Percentiles rank a stretch among this genome's conserved stretches.
Evolutionary conservation across 192 early-diverging fungal species (phyloP).

Genomic region (Lobosporangium transversale): DNA sequence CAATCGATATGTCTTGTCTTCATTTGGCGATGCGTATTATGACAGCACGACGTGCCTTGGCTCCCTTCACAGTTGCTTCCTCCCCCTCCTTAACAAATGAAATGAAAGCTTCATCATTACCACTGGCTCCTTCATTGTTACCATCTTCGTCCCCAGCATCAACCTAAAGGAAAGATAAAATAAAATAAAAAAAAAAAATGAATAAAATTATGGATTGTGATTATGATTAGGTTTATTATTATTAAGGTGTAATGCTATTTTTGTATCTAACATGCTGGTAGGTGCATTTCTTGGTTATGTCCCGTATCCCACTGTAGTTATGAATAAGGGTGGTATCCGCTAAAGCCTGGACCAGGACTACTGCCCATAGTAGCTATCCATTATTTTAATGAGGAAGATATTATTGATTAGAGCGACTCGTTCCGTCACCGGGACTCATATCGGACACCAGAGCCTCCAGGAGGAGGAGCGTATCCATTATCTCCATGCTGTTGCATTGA

Average conservation of each 20-base stretch:
- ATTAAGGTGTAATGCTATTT: too few species aligned
- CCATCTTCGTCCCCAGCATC: neutral
- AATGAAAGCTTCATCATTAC: too few species aligned
- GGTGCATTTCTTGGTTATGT: too few species aligned
- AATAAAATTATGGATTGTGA: too few species aligned
- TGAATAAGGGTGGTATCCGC: neutral
- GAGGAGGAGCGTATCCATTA: too few species aligned
- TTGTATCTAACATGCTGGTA: too few species aligned
- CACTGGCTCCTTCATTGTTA: neutral
- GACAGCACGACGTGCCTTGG: constrained; percentile 28
- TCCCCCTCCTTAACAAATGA: neutral
- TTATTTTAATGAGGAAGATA: neutral
- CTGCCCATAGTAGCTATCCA: neutral
- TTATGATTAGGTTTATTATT: too few species aligned
- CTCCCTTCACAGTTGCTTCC: constrained; percentile 18
- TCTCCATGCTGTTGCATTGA: neutral
- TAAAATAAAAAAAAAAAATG: too few species aligned
- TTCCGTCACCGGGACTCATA: neutral
- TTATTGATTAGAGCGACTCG: neutral
- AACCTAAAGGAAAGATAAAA: too few species aligned
- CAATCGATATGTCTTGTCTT: constrained; percentile 48
- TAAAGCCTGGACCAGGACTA: neutral
- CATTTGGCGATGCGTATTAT: constrained; percentile 30
- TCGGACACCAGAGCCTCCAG: too few species aligned
- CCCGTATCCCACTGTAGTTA: too few species aligned